Conservation (phyloP, 2,329 filamentous ascomycete genomes). For the Talaromyces rugulosus region DNA sequence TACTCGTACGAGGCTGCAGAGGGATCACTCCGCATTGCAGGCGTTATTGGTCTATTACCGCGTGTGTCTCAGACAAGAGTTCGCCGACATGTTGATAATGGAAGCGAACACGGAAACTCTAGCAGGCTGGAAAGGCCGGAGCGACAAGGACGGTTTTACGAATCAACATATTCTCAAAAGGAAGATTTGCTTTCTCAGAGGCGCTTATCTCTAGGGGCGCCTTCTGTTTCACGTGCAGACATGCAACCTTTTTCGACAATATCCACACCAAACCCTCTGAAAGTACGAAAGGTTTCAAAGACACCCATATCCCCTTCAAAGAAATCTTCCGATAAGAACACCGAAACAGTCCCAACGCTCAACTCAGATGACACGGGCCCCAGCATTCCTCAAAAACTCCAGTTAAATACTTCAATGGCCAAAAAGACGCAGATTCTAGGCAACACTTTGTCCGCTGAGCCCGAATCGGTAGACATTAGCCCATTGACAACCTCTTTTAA, state of each 20-base stretch:
- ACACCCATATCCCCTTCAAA: not conserved
- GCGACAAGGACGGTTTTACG: conserved; percentile 9
- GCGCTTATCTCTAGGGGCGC: not conserved
- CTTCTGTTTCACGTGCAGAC: not conserved
- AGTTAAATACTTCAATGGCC: not conserved
- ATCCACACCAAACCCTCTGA: not conserved
- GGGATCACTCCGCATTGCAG: conserved; percentile 7
- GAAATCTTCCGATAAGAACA: not conserved
- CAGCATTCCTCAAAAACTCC: not conserved
- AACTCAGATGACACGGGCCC: not conserved
- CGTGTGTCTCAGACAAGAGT: not conserved
- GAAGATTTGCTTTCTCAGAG: not conserved
- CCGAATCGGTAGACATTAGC: not conserved
- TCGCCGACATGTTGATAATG: not conserved
- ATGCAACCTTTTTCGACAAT: not conserved
- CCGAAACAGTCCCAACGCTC: not conserved
- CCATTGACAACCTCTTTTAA: not conserved
- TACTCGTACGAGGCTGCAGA: not conserved
- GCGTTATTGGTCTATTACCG: conserved; percentile 1
- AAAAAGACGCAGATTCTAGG: not conserved
- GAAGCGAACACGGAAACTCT: not conserved
- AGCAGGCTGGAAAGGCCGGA: conserved; percentile 7
- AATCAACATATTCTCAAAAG: not conserved
- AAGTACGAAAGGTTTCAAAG: not conserved
- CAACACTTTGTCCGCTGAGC: not conserved